Percentiles rank a stretch among this genome's conserved stretches.
Evolutionary conservation across 106 monocot genomes (phyloP).

Genomic region (Vanilla planifolia): DNA sequence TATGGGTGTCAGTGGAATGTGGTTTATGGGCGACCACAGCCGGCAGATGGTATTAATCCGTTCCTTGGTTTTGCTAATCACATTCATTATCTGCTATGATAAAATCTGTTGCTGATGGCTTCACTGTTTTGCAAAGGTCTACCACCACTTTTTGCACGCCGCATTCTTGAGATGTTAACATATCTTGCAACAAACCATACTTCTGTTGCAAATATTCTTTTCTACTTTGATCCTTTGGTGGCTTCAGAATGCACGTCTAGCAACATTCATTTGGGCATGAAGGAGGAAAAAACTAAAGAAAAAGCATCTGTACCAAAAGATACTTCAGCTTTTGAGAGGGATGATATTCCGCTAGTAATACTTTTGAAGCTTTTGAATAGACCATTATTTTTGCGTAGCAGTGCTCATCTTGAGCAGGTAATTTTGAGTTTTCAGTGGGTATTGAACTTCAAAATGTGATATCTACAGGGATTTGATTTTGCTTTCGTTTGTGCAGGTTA

Average conservation of each 20-base stretch:
- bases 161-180: slow-evolving; percentile 57
- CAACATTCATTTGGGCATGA: slow-evolving; percentile 1
- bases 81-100: slow-evolving; percentile 2
- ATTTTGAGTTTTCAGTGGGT: slow-evolving; percentile 3
- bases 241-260: slow-evolving; percentile 3
- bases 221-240: slow-evolving; percentile 34
- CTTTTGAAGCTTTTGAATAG: slow-evolving; percentile 59
- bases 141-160: slow-evolving; percentile 58
- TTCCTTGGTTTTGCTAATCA: neutral
- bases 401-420: slow-evolving; percentile 75
- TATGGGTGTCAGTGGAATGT: slow-evolving; percentile 70
- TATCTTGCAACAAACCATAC: slow-evolving; percentile 56
- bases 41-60: slow-evolving; percentile 35
- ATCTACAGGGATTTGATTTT: neutral
- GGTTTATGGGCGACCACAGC: slow-evolving; percentile 50
- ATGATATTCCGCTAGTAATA: slow-evolving; percentile 32
- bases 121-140: slow-evolving; percentile 34
- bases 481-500: slow-evolving; percentile 35
- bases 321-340: slow-evolving; percentile 9
- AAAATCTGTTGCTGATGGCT: neutral
- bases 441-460: neutral
- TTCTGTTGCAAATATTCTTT: slow-evolving; percentile 42
- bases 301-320: slow-evolving; percentile 12
- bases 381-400: slow-evolving; percentile 66
- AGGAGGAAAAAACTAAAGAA: slow-evolving; percentile 38